phyloP scores from a whole-genome alignment of 2,329 filamentous ascomycete genomes.

The Massarina eburnea region DNA sequence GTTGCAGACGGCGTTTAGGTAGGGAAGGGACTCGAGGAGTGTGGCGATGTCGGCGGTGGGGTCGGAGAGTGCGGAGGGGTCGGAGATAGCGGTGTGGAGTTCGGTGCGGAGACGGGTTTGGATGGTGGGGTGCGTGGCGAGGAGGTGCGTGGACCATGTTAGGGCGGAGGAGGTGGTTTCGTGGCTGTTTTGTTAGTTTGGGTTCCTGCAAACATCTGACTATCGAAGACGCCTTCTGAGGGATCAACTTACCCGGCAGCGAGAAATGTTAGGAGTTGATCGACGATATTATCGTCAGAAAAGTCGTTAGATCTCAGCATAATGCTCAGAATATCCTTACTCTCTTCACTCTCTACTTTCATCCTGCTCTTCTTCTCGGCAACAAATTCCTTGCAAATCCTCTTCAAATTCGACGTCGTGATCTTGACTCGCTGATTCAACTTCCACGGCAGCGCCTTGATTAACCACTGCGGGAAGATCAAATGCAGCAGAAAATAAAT shows the following conservation, averaged over 20 bases:
- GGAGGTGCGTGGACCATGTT: constrained; percentile 72
- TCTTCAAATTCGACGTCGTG: constrained; percentile 39
- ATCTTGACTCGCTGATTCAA: constrained; percentile 47
- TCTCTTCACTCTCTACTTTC: constrained; percentile 34
- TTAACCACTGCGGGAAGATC: constrained; percentile 40
- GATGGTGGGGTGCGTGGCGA: constrained; percentile 66
- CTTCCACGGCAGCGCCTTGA: constrained; percentile 50
- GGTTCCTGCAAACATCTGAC: too few species aligned
- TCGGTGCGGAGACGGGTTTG: constrained; percentile 70
- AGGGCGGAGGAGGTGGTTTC: constrained; percentile 77
- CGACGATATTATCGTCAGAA: constrained; percentile 54
- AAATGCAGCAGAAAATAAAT: constrained; percentile 47
- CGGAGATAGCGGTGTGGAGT: constrained; percentile 63
- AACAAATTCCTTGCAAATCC: constrained; percentile 51
- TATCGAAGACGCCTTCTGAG: too few species aligned
- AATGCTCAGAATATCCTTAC: constrained; percentile 49
- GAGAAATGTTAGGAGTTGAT: constrained; percentile 59
- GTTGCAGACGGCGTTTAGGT: constrained; percentile 51
- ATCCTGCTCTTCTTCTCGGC: constrained; percentile 49
- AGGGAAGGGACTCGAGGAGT: constrained; percentile 47
- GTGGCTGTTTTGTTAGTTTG: constrained; percentile 51
- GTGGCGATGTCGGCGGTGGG: constrained; percentile 31
- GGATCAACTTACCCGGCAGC: constrained; percentile 52
- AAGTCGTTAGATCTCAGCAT: constrained; percentile 57
- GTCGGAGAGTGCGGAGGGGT: constrained; percentile 18